Evolutionary conservation across 2,329 filamentous ascomycete species (phyloP), one percentile per base, ranked within the genome.

Genomic region (Hypoxylon sp.): DNA sequence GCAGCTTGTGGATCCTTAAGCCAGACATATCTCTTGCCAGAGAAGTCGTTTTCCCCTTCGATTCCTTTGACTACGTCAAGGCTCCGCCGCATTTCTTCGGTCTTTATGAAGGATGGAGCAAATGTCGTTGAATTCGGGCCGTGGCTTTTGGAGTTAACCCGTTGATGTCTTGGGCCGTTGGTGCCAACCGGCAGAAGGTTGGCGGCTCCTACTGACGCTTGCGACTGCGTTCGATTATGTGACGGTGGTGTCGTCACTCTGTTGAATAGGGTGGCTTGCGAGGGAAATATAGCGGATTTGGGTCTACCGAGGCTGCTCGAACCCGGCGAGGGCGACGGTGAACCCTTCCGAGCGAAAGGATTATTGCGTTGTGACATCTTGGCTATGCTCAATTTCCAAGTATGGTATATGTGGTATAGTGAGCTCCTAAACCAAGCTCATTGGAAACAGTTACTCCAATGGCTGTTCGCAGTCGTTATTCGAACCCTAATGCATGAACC

Each of bases 31-130:
- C 96, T 89, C 82, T 96, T 98, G 61, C 96, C 96, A 0, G 96
- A 99, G 78, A 99, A 98, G 83, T 99, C 96, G 78, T 97, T 98
- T 76, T 97, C 95, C 68, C 96, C 96, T 80, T 99, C 96, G 64
- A 97, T 93, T 16, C 93, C 91, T 51, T 84, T 84, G 14, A 90
- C 85, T 9, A 82, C 75, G 69, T 89, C 87, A 53, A 83, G 78
- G 32, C 79, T 82, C 33, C 82, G 79, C 70, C 88, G 85, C 78
- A 92, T 82, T 69, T 94, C 92, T 69, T 97, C 93, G 0, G 89
- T 88, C 78, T 95, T 96, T 80, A 99, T 98, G 79, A 99, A 99
- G 8, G 93, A 92, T 2, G 95, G 96, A 33, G 96, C 95, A 81
- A 99, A 99, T 1, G 96, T 99, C 69, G 87, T 91, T 0, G 91